phyloP scores from a whole-genome alignment of 495 filamentous ascomycete species.

The Rostrohypoxylon terebratum region DNA sequence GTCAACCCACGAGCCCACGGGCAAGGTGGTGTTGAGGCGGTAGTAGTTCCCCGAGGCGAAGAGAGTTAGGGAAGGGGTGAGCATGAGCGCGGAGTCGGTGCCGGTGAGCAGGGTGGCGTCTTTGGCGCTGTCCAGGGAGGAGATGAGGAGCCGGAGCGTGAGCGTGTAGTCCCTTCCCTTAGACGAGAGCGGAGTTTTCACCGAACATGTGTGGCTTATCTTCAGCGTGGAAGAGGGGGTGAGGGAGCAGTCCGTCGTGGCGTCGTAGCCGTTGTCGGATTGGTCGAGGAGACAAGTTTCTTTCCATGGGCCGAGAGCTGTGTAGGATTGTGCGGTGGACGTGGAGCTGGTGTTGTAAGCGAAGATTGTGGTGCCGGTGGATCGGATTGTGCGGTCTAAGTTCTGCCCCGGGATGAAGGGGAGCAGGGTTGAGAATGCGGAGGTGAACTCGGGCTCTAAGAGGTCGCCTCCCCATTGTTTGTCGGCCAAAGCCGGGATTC shows the following conservation, averaged over 20 bases:
- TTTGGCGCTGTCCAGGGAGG: constrained; percentile 15
- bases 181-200: constrained; percentile 58
- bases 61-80: constrained; percentile 57
- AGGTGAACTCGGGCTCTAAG: constrained; percentile 53
- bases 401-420: constrained; percentile 59
- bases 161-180: constrained; percentile 65
- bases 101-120: constrained; percentile 58
- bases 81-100: constrained; percentile 58
- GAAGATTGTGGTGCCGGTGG: constrained; percentile 55
- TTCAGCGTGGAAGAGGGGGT: constrained; percentile 44
- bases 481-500: constrained; percentile 63
- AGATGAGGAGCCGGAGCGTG: constrained; percentile 54
- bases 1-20: constrained; percentile 56
- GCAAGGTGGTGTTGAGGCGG: constrained; percentile 58
- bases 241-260: constrained; percentile 49
- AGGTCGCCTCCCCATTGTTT: constrained; percentile 68
- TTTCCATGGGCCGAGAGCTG: not conserved
- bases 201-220: constrained; percentile 49
- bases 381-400: constrained; percentile 58
- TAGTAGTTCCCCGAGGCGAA: constrained; percentile 61
- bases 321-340: not conserved
- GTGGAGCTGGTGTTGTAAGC: constrained; percentile 50
- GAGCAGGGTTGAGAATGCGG: constrained; percentile 54
- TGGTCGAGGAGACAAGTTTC: constrained; percentile 47
- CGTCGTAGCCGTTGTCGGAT: constrained; percentile 62